Percentiles rank a stretch among this genome's conserved stretches.
These are phyloP conservation scores for Garcia nutans DNA, from an alignment of 345 rosid genomes.

Conservation along the genomic window DNA sequence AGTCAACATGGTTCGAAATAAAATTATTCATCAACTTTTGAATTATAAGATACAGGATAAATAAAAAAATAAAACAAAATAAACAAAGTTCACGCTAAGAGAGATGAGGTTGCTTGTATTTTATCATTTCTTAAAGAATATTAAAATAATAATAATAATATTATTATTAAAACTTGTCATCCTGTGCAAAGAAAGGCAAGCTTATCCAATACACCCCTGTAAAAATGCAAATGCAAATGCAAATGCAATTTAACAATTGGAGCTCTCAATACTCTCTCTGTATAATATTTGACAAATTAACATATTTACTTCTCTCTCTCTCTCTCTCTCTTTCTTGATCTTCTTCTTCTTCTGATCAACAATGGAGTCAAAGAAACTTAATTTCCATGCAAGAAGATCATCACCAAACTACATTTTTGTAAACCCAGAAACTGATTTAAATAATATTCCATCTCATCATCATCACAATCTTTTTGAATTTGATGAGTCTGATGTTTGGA, in stretches of 20 bases:
- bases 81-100: background rate
- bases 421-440: constrained; percentile 26
- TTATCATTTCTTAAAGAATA: background rate
- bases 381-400: constrained; percentile 35
- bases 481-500: constrained; percentile 59
- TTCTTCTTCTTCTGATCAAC: background rate
- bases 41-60: no score
- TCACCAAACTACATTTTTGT: constrained; percentile 37
- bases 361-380: constrained; percentile 60
- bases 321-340: background rate
- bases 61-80: background rate
- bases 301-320: background rate
- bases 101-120: background rate
- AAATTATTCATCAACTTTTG: no score
- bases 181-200: constrained; percentile 9
- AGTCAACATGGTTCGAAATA: no score
- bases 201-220: constrained; percentile 42
- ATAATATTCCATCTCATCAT: background rate
- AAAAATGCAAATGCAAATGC: constrained; percentile 18
- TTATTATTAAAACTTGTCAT: background rate
- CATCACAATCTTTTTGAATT: constrained; percentile 45
- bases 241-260: background rate
- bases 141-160: background rate
- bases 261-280: constrained; percentile 8
- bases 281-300: constrained; percentile 1